phyloP scores from a whole-genome alignment of 2,329 filamentous ascomycete species.

The Xylariaceae sp. region DNA sequence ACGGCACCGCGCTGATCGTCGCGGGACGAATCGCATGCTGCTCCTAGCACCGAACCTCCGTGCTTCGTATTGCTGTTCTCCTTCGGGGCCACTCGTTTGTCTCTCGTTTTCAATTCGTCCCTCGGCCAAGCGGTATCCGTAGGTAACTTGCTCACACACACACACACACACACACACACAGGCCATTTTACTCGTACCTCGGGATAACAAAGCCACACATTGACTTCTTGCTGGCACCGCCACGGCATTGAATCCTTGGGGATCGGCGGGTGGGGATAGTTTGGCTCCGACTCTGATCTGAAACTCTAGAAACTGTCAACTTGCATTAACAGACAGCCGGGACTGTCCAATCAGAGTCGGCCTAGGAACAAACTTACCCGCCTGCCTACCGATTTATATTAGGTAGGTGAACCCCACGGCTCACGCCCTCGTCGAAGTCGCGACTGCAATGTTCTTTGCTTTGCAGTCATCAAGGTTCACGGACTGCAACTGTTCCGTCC shows the following conservation, averaged over 20 bases:
- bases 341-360: neutral
- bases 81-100: too few species aligned
- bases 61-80: too few species aligned
- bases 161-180: too few species aligned
- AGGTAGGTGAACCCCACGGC: neutral
- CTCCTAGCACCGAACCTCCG: neutral
- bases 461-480: neutral
- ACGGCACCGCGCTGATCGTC: neutral
- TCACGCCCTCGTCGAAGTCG: neutral
- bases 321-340: neutral
- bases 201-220: neutral
- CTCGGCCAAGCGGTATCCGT: too few species aligned
- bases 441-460: neutral
- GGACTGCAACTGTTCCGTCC: neutral
- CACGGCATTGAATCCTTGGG: neutral
- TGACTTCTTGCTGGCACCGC: neutral
- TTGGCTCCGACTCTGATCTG: neutral
- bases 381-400: neutral
- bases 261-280: neutral
- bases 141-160: neutral
- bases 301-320: neutral
- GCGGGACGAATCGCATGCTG: neutral
- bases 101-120: too few species aligned
- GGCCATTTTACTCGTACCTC: neutral
- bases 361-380: too few species aligned